Base-by-base conservation (phyloP, 78 protist genomes). In the Dictyostelium intermedium region DNA sequence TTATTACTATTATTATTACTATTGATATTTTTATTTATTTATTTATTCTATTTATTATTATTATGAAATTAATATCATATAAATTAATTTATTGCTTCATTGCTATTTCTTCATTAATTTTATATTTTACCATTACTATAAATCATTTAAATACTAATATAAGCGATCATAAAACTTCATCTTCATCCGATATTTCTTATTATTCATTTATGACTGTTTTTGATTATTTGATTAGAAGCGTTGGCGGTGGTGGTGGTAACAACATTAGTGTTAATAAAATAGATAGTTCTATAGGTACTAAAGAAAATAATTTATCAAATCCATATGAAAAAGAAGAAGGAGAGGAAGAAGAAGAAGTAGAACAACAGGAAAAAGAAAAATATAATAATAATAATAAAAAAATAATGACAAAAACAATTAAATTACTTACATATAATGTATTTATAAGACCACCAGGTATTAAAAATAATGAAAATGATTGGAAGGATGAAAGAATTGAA, bases 391-490 rank as follows among this genome's bases (percentile, higher is more conserved):
- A n/a, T 9, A 73, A 73, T 16, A 73, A 34, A 9, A 30, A 73
- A 73, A 16, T 32, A 73, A 66, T 25, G 32, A 63, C 35, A 9
- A 87, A 30, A 72, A 34, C 34, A 18, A 47, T 89, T 20, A 78
- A 50, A 50, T 70, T 89, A 47, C 63, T 89, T 35, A 89, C 94
- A 10, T 89, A 80, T 69, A 89, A 89, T 80, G 82, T 89, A 32
- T 89, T 89, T 70, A 70, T 89, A 20, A 78, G 94, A 69, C 94
- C 94, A 80, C 94, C 94, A 43, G 85, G 85, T 41, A 89, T 89
- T 50, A 89, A 47, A 80, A 89, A 78, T 35, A 89, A 89, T 69
- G n/a, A 61, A 23, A 53, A 89, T 47, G 94, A 89, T 32, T 89
- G 73, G 50, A 89, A 89, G 50, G 94, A 89, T 47, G 87, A 89